These are phyloP conservation scores for Phyllachora maydis DNA, from an alignment of 2,329 filamentous ascomycete species.

Conservation along the genomic window DNA sequence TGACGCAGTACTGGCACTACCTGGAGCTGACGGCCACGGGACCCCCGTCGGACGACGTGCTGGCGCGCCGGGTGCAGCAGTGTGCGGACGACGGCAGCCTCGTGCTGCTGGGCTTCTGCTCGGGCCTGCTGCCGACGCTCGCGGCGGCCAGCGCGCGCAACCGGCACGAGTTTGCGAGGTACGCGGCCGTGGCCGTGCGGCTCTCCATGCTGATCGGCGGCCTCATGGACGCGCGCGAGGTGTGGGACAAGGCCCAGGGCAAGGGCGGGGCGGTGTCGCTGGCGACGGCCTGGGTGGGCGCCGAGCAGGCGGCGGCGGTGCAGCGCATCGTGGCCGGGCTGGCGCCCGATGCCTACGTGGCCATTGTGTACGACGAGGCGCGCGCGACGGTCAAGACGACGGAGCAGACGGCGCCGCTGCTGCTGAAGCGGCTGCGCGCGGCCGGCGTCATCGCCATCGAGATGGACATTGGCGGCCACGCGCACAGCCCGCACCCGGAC, in stretches of 20 bases:
- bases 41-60: no score
- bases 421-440: slow-evolving; percentile 8
- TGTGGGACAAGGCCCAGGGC: slow-evolving; percentile 4
- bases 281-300: slow-evolving; percentile 6
- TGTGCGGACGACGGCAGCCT: no score
- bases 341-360: slow-evolving; percentile 12
- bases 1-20: no score
- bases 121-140: slow-evolving; percentile 15
- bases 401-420: slow-evolving; percentile 2
- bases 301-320: neutral
- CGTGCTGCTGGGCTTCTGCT: slow-evolving; percentile 19
- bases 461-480: slow-evolving; percentile 11
- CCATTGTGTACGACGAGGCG: slow-evolving; percentile 14
- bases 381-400: slow-evolving; percentile 14
- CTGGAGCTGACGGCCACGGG: no score
- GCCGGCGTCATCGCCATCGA: slow-evolving; percentile 9
- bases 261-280: no score
- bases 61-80: no score
- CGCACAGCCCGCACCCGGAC: slow-evolving; percentile 8
- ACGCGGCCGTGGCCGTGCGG: slow-evolving; percentile 15
- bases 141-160: slow-evolving; percentile 12
- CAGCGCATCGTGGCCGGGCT: slow-evolving; percentile 6
- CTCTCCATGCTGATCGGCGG: slow-evolving; percentile 16
- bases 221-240: slow-evolving; percentile 14
- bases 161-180: slow-evolving; percentile 9